Base-by-base conservation (phyloP, 805 yeast genomes). In the Ogataea nonfermentans region DNA sequence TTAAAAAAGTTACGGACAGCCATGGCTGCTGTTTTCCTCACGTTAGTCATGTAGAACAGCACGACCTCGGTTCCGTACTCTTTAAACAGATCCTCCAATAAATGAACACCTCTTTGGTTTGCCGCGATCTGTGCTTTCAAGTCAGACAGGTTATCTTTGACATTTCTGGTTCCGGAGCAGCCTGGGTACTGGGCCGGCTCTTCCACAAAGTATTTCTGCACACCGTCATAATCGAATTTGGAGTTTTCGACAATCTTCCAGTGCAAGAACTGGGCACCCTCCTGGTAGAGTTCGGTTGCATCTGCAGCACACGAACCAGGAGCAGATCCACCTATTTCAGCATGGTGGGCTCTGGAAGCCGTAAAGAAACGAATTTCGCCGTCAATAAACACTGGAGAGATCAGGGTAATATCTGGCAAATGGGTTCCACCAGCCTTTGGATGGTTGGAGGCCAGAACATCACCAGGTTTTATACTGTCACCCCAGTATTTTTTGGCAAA, bases 81-180 rank as follows among this genome's bases (percentile, higher is more conserved):
- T 6, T 60, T 59, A 29, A 71, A 66, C 39, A 74, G 56, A 23
- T 59, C 68, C 24, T 63, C 51, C 40, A 74, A 52, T 34, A 74
- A 57, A 13, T 65, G 63, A 32, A 74, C 70, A 39, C 79, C 79
- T 50, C 70, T 70, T 47, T 65, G 67, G 49, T 74, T 74, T 9
- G 79, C 69, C 8, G 78, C 70, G 20, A 73, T 69, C 50, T 68
- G 74, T 1, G 74, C 74, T 34, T 66, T 67, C 51, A 70, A 52
- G 47, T 70, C 75, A 57, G 78, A 44, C 62, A 76, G 57, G 43
- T 76, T 76, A 51, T 77, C 81, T 37, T 65, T 66, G 41, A 76
- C 63, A 14, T 76, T 66, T 54, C 81, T 66, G 1, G 79, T 71
- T 10, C 79, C 79, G 1, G 77, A 70, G 24, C 78, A 74, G 9